Evolutionary conservation across 495 filamentous ascomycete genomes (phyloP).

Genomic region (Zalerion maritima): DNA sequence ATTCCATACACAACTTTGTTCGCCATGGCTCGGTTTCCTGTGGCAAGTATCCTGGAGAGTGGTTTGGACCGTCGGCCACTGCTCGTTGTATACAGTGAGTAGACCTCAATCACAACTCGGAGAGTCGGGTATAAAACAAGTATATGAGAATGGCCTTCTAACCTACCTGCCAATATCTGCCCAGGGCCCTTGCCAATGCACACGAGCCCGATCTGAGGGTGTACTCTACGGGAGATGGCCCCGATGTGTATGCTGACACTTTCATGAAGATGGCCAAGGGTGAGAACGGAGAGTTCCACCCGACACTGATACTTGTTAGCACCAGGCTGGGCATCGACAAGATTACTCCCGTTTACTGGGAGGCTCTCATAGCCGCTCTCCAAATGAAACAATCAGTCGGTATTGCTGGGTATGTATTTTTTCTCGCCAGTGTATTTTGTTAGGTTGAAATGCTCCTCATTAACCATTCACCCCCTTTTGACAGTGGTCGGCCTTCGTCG

Average conservation of each 20-base stretch:
- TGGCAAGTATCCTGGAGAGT: conserved; percentile 90
- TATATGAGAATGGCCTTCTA: too few species aligned
- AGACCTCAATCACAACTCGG: too few species aligned
- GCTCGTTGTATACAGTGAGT: conserved; percentile 89
- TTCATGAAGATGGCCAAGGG: conserved; percentile 61
- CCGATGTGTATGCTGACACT: conserved; percentile 82
- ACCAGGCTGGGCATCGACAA: conserved; percentile 85
- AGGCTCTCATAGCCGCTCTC: conserved; percentile 65
- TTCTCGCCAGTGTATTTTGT: not conserved
- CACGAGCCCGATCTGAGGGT: conserved; percentile 50
- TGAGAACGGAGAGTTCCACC: conserved; percentile 49
- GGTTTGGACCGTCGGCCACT: conserved; percentile 98
- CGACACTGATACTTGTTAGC: conserved; percentile 78
- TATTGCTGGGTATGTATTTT: conserved; percentile 71
- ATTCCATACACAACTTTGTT: conserved; percentile 93
- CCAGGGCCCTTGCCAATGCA: conserved; percentile 55
- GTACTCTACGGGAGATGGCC: conserved; percentile 78
- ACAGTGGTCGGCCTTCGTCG: conserved; percentile 78
- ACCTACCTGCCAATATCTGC: conserved; percentile 12
- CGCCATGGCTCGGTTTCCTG: conserved; percentile 74
- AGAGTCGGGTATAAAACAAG: too few species aligned
- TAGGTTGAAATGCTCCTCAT: conserved; percentile 1
- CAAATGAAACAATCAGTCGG: conserved; percentile 83
- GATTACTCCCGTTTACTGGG: conserved; percentile 84
- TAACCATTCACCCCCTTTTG: not conserved